phyloP scores from a whole-genome alignment of 176 grass and related monocot species.

The Chrysopogon serrulatus region DNA sequence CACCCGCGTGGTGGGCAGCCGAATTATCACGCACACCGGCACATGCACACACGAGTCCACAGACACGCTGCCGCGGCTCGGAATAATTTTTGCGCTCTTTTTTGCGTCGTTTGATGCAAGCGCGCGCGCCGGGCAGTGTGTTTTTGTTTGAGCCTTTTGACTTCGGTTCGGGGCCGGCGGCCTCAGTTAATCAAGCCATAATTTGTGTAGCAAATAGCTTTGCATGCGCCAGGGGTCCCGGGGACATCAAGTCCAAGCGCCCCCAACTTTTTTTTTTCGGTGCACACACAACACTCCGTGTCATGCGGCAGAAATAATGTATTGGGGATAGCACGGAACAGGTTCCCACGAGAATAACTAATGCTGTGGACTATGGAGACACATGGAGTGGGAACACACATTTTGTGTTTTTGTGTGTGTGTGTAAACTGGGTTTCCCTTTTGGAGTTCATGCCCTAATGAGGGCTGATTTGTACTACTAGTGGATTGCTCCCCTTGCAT shows the following conservation, averaged over 20 bases:
- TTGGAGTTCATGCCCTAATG: background rate
- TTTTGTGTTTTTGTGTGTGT: background rate
- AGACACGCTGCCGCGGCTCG: background rate
- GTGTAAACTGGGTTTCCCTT: background rate
- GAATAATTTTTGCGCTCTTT: background rate
- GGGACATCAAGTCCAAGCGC: background rate
- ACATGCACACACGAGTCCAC: background rate
- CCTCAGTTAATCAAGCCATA: background rate
- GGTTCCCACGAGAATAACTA: background rate
- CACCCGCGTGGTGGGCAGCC: background rate
- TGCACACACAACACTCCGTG: background rate
- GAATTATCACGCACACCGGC: background rate
- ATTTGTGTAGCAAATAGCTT: background rate
- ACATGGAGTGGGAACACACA: background rate
- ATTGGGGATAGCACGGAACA: background rate
- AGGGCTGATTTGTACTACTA: background rate
- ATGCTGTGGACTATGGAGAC: background rate
- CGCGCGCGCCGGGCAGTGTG: background rate
- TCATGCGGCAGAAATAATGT: background rate
- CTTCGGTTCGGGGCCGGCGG: background rate
- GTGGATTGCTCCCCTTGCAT: background rate
- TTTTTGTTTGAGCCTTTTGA: conserved; percentile 2
- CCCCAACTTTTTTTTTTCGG: background rate
- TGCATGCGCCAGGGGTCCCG: background rate
- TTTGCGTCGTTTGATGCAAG: conserved; percentile 6